Evolutionary conservation across 1,284 basidiomycete species (phyloP).

Genomic region (Ceratobasidium theobromae): DNA sequence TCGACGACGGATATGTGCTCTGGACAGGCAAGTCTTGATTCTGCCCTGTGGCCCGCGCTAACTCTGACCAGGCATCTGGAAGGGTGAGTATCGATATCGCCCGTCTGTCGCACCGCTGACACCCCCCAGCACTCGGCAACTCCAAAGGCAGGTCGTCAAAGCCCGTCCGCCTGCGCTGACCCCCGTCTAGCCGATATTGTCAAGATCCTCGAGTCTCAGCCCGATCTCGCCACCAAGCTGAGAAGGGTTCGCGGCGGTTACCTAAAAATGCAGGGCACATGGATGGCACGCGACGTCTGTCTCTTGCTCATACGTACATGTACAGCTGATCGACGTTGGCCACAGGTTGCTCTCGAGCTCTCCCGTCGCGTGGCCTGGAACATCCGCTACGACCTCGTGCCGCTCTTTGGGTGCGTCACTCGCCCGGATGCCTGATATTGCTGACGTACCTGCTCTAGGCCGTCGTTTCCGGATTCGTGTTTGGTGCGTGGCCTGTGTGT

Average conservation of each 20-base stretch:
- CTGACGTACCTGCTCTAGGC: slow-evolving; percentile 41
- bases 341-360: slow-evolving; percentile 34
- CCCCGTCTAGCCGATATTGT: slow-evolving; percentile 70
- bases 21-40: slow-evolving; percentile 54
- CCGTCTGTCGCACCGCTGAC: slow-evolving; percentile 32
- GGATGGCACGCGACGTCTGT: slow-evolving; percentile 81
- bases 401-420: slow-evolving; percentile 70
- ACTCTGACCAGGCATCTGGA: slow-evolving; percentile 64
- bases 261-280: slow-evolving; percentile 84
- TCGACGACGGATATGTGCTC: slow-evolving; percentile 80
- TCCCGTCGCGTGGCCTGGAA: slow-evolving; percentile 67
- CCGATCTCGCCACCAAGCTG: slow-evolving; percentile 73
- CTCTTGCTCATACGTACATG: slow-evolving; percentile 16
- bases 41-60: background rate
- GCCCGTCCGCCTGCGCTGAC: background rate
- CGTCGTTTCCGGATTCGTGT: slow-evolving; percentile 72
- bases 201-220: slow-evolving; percentile 83
- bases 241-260: slow-evolving; percentile 81
- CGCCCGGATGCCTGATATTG: background rate
- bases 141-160: slow-evolving; percentile 59
- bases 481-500: slow-evolving; percentile 41
- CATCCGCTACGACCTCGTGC: slow-evolving; percentile 76
- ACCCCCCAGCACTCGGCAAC: slow-evolving; percentile 65
- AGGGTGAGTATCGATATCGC: slow-evolving; percentile 58
- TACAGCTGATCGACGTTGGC: slow-evolving; percentile 59